phyloP scores from a whole-genome alignment of 441 rosid genomes.

The Geranium incanum region DNA sequence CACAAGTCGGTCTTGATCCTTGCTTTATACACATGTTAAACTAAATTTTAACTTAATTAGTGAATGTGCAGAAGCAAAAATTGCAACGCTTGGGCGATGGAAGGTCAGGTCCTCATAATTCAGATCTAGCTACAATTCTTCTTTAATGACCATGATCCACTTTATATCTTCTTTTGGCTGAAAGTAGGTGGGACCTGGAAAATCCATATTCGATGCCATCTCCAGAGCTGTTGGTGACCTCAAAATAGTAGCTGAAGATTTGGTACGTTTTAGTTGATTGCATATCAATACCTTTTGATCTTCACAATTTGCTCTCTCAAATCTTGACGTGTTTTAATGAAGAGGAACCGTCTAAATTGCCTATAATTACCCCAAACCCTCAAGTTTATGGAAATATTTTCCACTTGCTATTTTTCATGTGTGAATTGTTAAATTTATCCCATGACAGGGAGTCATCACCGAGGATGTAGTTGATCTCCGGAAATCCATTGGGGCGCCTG shows the following conservation, averaged over 20 bases:
- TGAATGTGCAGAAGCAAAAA: conserved; percentile 64
- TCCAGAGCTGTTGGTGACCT: conserved; percentile 58
- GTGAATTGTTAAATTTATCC: background rate
- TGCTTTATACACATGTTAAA: conserved; percentile 10
- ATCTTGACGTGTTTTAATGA: background rate
- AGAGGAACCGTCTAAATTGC: background rate
- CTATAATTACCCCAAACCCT: background rate
- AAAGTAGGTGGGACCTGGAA: conserved; percentile 91
- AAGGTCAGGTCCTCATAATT: conserved; percentile 45
- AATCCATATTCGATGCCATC: conserved; percentile 76
- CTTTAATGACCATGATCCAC: conserved; percentile 20
- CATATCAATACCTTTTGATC: background rate
- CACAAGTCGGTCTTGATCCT: conserved; percentile 12
- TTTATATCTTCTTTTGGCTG: conserved; percentile 32
- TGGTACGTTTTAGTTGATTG: conserved; percentile 48
- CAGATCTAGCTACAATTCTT: conserved; percentile 19
- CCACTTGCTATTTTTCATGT: background rate
- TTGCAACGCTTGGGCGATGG: conserved; percentile 78
- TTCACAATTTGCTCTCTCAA: background rate
- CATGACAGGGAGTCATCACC: conserved; percentile 81
- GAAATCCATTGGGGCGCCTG: conserved; percentile 80
- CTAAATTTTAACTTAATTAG: conserved; percentile 17
- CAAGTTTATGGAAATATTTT: background rate
- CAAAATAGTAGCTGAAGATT: conserved; percentile 83
- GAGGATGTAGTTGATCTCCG: conserved; percentile 82